Evolutionary conservation across 305 asterid species (phyloP).

Genomic region (Solanum aculeatissimum): DNA sequence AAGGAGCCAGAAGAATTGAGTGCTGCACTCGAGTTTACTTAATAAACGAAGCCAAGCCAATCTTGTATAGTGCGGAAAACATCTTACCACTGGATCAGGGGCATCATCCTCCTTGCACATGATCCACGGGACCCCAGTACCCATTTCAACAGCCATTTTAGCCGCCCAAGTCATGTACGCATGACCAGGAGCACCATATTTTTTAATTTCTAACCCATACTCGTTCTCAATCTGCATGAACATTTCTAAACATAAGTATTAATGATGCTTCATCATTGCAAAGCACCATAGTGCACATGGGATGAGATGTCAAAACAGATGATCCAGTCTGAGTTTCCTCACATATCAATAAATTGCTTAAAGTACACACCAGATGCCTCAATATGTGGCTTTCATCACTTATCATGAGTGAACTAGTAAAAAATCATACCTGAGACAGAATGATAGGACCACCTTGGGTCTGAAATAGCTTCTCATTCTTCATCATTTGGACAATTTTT

Average conservation of each 20-base stretch:
- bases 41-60: background rate
- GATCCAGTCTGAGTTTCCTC: background rate
- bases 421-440: constrained; percentile 69
- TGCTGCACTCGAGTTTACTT: background rate
- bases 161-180: constrained; percentile 92
- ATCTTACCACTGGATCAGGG: constrained; percentile 92
- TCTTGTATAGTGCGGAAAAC: background rate
- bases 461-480: constrained; percentile 66
- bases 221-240: constrained; percentile 77
- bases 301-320: background rate
- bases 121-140: constrained; percentile 92
- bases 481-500: constrained; percentile 92
- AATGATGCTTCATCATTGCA: background rate
- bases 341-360: background rate
- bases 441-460: constrained; percentile 96
- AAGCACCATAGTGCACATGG: background rate
- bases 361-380: background rate
- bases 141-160: constrained; percentile 63
- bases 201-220: constrained; percentile 53
- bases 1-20: background rate
- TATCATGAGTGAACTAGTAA: background rate
- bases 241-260: background rate
- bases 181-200: constrained; percentile 55
- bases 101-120: constrained; percentile 96
- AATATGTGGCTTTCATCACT: background rate